Percentiles rank a stretch among this genome's conserved stretches.
phyloP scores from a whole-genome alignment of 2,329 filamentous ascomycete species.

The Ilyonectria mors-panacis region DNA sequence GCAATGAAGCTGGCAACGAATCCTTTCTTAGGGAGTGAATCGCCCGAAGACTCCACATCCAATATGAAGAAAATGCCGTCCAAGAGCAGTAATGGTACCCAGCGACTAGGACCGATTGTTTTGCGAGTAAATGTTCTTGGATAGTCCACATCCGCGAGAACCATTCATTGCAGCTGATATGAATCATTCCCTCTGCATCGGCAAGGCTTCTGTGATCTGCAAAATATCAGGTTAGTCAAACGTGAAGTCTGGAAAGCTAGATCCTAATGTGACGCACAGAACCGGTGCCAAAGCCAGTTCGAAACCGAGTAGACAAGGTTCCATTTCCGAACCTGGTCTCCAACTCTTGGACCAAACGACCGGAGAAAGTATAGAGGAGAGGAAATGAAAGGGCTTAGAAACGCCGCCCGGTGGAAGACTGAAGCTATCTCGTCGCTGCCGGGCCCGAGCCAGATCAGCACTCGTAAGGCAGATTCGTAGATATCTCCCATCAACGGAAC shows the following conservation, averaged over 20 bases:
- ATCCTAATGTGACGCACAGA: slow-evolving; percentile 11
- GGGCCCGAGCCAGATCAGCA: slow-evolving; percentile 45
- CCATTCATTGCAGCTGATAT: slow-evolving; percentile 36
- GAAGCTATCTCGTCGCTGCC: slow-evolving; percentile 28
- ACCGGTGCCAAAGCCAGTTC: slow-evolving; percentile 34
- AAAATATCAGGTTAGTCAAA: background rate
- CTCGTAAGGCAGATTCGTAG: slow-evolving; percentile 41
- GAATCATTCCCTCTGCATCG: slow-evolving; percentile 32
- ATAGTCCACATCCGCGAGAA: slow-evolving; percentile 42
- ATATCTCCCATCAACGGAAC: slow-evolving; percentile 42
- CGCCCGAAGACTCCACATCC: slow-evolving; percentile 35
- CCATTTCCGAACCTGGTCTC: slow-evolving; percentile 36
- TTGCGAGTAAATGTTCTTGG: slow-evolving; percentile 36
- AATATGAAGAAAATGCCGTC: slow-evolving; percentile 35
- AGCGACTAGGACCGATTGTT: slow-evolving; percentile 25
- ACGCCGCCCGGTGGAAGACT: slow-evolving; percentile 25
- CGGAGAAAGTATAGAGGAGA: slow-evolving; percentile 31
- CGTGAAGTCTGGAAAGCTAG: slow-evolving; percentile 46
- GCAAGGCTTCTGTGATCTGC: slow-evolving; percentile 22
- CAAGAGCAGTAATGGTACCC: slow-evolving; percentile 30
- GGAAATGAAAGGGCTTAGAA: slow-evolving; percentile 54
- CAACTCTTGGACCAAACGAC: slow-evolving; percentile 30
- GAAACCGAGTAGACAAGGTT: slow-evolving; percentile 28
- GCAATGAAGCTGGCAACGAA: slow-evolving; percentile 26
- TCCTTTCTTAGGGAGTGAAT: slow-evolving; percentile 25